Percentiles rank a stretch among this genome's conserved stretches.
These are phyloP conservation scores for Trichoderma aggressivum DNA, from an alignment of 2,329 filamentous ascomycete species.

Conservation along the genomic window DNA sequence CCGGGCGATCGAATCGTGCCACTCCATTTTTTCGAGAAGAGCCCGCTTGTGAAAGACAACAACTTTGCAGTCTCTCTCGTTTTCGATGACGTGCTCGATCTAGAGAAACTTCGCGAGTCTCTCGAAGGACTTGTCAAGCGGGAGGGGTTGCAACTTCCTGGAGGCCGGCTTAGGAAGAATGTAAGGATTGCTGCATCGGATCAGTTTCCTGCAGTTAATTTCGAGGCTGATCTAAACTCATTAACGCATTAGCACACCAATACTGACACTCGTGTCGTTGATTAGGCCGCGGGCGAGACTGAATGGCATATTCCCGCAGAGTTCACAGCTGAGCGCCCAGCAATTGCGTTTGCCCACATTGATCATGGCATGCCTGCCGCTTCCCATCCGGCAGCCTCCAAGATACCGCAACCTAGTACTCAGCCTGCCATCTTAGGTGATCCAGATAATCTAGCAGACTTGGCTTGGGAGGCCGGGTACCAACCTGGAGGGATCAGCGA, in stretches of 20 bases:
- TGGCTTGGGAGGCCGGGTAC: neutral
- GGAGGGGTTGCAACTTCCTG: neutral
- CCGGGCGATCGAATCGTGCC: neutral
- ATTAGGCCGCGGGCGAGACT: neutral
- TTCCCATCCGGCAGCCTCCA: neutral
- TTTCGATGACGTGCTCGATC: constrained; percentile 9
- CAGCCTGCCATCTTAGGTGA: neutral
- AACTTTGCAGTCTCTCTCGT: neutral
- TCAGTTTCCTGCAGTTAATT: neutral
- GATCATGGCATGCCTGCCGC: neutral
- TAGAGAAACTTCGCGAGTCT: neutral
- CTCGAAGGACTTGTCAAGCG: neutral
- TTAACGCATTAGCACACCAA: neutral
- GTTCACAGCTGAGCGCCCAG: neutral
- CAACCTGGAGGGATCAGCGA: neutral
- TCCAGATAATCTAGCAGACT: neutral
- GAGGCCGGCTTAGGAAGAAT: neutral
- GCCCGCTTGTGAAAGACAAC: neutral
- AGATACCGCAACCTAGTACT: neutral
- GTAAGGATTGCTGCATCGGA: neutral
- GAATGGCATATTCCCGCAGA: neutral
- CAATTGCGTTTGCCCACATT: neutral
- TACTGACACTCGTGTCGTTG: neutral
- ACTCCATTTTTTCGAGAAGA: neutral
- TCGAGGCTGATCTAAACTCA: neutral